Base-by-base conservation (phyloP, 768 basidiomycete species). In the Termitomyces sp. region DNA sequence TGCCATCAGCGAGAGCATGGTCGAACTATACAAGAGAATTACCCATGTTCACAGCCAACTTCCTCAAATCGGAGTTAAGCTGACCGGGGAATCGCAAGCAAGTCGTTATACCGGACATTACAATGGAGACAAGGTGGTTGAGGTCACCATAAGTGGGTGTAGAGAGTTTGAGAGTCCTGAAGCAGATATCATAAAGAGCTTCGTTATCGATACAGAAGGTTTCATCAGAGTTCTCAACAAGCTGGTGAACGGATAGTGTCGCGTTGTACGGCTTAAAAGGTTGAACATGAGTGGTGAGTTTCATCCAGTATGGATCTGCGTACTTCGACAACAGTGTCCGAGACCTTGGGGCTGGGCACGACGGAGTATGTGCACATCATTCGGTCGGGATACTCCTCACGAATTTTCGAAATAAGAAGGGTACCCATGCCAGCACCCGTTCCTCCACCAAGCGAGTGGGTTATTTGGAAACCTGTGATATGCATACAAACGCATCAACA, bases 341-440 rank as follows among this genome's bases (percentile, higher is more conserved):
- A 98, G 55, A 98, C 95, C 74, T 96, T 96, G 58, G 96, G 95
- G 75, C 87, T 89, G 33, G 96, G 96, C 16, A 98, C 93, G 68
- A 99, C 96, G 57, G 97, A 98, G 82, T 96, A 99, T 61, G 97
- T 98, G 74, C 93, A 94, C 96, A 98, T 98, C 96, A 99, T 99
- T 58, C 97, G 83, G 76, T 99, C 97, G 65, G 96, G 97, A 77
- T 93, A 99, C 73, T 99, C 96, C 75, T 98, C 95, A 64, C 96
- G 87, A 73, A 99, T 97, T 81, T 99, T 99, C 66, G 95, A 98
- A 74, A 99, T 97, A 65, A 99, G 78, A 56, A 99, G 89, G 49
- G 97, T 98, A 75, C 97, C 97, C 96, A 99, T 98, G 78, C 97
- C 97, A 66, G 97, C 93, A 79, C 97, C 97, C 67, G 97, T 99